Conservation (phyloP, 331 rosid genomes). For the Dryas integrifolia region DNA sequence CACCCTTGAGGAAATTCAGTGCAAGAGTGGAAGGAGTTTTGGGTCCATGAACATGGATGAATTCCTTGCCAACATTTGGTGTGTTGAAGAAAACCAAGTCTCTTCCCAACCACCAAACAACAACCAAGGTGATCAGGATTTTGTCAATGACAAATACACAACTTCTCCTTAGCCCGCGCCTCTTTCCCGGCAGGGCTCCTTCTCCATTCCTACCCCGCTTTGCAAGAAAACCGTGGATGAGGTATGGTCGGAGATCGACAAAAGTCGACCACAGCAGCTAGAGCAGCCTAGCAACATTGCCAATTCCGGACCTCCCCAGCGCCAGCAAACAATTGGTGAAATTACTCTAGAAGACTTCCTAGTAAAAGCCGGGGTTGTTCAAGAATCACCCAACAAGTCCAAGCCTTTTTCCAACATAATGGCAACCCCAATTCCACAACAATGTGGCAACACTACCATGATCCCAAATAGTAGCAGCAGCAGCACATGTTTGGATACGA, state of each 20-base stretch:
- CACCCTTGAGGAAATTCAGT: conserved; percentile 53
- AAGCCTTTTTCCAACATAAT: conserved; percentile 17
- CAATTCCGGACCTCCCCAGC: conserved; percentile 21
- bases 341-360: conserved; percentile 74
- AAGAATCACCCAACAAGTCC: conserved; percentile 23
- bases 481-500: conserved; percentile 18
- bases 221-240: conserved; percentile 66
- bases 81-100: conserved; percentile 38
- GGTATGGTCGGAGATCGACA: conserved; percentile 65
- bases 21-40: conserved; percentile 49
- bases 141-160: conserved; percentile 3
- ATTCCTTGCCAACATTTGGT: conserved; percentile 65
- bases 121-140: conserved; percentile 11
- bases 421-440: conserved; percentile 22
- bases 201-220: conserved; percentile 49
- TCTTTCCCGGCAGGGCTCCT: conserved; percentile 29
- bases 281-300: not conserved
- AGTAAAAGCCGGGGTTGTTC: conserved; percentile 69
- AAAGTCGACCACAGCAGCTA: conserved; percentile 19
- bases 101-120: conserved; percentile 6
- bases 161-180: conserved; percentile 21
- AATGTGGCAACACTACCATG: conserved; percentile 4
- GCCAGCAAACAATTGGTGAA: conserved; percentile 50
- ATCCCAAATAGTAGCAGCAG: not conserved
- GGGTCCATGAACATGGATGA: conserved; percentile 75